A percentile compares a stretch with the other conserved stretches of the same genome.
phyloP scores from a whole-genome alignment of 495 filamentous ascomycete species.

The Aspergillus avenaceus region DNA sequence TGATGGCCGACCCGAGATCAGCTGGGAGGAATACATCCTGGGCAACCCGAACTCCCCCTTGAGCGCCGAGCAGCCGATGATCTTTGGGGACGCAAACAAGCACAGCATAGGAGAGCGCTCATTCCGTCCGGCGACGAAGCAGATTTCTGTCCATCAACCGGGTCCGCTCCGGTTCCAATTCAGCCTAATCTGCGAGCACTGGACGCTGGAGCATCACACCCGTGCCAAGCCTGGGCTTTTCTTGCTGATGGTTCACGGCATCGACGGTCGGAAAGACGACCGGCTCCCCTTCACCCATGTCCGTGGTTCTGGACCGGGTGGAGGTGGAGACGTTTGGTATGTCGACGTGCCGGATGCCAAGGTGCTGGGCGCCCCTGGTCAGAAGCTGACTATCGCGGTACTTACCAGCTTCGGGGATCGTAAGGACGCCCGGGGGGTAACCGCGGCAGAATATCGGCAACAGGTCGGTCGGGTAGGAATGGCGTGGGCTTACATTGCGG shows the following conservation, averaged over 20 bases:
- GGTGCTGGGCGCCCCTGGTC: constrained; percentile 65
- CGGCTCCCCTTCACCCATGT: constrained; percentile 53
- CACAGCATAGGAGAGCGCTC: constrained; percentile 61
- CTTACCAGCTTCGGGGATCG: constrained; percentile 59
- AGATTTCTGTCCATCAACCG: constrained; percentile 50
- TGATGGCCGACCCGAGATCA: constrained; percentile 50
- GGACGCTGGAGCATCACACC: constrained; percentile 64
- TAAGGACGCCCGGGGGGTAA: constrained; percentile 63
- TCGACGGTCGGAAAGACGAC: constrained; percentile 63
- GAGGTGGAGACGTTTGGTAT: constrained; percentile 72
- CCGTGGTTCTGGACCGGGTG: constrained; percentile 37
- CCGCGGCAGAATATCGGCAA: constrained; percentile 57
- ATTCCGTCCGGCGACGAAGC: constrained; percentile 54
- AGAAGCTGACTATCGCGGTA: constrained; percentile 57
- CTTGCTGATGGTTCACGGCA: constrained; percentile 58
- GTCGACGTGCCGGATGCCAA: constrained; percentile 58
- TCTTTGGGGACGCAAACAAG: constrained; percentile 50
- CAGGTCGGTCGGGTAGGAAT: constrained; percentile 57
- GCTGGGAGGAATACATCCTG: constrained; percentile 77
- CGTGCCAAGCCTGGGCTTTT: constrained; percentile 59
- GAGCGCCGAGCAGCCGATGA: constrained; percentile 40
- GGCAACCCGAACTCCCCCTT: constrained; percentile 43
- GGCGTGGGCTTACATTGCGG: constrained; percentile 56
- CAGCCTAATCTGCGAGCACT: constrained; percentile 70
- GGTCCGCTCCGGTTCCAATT: constrained; percentile 72